phyloP scores from a whole-genome alignment of 2,329 filamentous ascomycete species.

The Alternaria brassicae region DNA sequence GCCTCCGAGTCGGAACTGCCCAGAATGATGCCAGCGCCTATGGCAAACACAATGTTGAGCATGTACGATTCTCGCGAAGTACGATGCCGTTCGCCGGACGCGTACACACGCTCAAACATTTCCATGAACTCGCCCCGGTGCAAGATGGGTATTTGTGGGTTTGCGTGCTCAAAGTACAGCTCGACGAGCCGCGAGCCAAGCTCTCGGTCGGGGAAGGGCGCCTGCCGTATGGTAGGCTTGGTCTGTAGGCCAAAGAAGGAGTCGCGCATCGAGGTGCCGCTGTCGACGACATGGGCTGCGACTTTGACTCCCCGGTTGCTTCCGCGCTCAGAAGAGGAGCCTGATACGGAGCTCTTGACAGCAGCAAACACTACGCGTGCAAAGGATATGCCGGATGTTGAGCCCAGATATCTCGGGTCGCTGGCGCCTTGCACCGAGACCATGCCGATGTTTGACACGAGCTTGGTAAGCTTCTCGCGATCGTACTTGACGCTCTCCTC shows the following conservation, averaged over 20 bases:
- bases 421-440: slow-evolving; percentile 79
- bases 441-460: slow-evolving; percentile 75
- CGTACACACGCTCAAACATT: slow-evolving; percentile 83
- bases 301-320: slow-evolving; percentile 65
- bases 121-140: slow-evolving; percentile 90
- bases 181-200: slow-evolving; percentile 75
- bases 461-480: slow-evolving; percentile 67
- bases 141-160: slow-evolving; percentile 92
- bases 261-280: slow-evolving; percentile 85
- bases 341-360: slow-evolving; percentile 75
- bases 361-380: slow-evolving; percentile 93
- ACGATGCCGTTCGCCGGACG: slow-evolving; percentile 68
- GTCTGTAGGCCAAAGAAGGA: slow-evolving; percentile 97
- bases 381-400: slow-evolving; percentile 91
- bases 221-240: slow-evolving; percentile 84
- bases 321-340: slow-evolving; percentile 66
- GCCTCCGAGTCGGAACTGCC: slow-evolving; percentile 55
- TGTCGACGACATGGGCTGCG: slow-evolving; percentile 57
- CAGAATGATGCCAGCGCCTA: slow-evolving; percentile 91
- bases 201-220: slow-evolving; percentile 79
- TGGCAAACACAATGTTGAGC: slow-evolving; percentile 96
- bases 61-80: slow-evolving; percentile 87
- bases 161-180: slow-evolving; percentile 94
- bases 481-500: slow-evolving; percentile 61
- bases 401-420: slow-evolving; percentile 81